These are phyloP conservation scores for Solanum chiquidenum DNA, from an alignment of 257 asterid genomes.

Conservation along the genomic window DNA sequence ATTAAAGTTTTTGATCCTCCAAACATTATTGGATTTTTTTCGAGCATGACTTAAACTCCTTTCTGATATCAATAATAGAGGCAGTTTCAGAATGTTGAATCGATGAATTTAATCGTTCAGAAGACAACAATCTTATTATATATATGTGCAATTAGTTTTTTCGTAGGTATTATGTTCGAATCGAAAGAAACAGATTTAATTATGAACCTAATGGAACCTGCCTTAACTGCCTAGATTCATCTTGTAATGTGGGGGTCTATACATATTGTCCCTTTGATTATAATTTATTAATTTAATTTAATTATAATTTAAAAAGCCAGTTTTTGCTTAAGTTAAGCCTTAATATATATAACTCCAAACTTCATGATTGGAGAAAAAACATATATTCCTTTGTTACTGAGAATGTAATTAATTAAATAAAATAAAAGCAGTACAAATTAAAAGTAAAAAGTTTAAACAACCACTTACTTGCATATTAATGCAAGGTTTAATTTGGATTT, in stretches of 20 bases:
- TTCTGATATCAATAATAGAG: not conserved
- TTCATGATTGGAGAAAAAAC: not conserved
- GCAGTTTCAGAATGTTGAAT: too few relatives aligned
- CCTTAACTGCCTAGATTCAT: not conserved
- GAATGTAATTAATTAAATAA: not conserved
- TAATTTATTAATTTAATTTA: too few relatives aligned
- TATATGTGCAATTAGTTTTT: not conserved
- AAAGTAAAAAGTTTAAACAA: not conserved
- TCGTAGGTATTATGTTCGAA: not conserved
- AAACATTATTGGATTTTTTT: not conserved
- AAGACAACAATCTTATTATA: not conserved
- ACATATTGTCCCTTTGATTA: not conserved
- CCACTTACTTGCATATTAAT: not conserved
- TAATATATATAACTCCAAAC: not conserved
- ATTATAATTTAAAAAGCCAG: too few relatives aligned
- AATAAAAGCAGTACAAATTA: too few relatives aligned
- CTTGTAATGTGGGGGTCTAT: not conserved
- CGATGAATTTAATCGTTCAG: not conserved
- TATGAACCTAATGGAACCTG: not conserved
- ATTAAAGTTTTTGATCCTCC: not conserved
- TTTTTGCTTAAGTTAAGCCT: not conserved
- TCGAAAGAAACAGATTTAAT: too few relatives aligned
- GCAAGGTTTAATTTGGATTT: too few relatives aligned
- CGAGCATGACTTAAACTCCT: not conserved
- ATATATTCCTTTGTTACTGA: not conserved